Evolutionary conservation across 306 rosid species (phyloP).

Genomic region (Bauhinia variegata): DNA sequence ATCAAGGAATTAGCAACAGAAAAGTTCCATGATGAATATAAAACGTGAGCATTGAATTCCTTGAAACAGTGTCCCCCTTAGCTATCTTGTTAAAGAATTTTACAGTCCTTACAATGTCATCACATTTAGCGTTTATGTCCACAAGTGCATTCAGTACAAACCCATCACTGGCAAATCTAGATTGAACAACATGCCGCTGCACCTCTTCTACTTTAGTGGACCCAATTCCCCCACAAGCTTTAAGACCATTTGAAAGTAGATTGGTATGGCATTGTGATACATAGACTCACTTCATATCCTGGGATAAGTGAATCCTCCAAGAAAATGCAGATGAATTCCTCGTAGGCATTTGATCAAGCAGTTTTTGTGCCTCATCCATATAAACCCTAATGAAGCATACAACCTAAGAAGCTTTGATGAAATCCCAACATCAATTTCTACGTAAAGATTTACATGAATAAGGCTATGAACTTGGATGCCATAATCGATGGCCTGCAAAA

Average conservation of each 20-base stretch:
- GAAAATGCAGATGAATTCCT: conserved; percentile 61
- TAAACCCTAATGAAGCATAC: conserved; percentile 63
- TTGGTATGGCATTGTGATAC: conserved; percentile 82
- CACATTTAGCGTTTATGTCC: conserved; percentile 91
- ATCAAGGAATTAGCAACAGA: conserved; percentile 80
- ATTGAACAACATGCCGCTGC: conserved; percentile 66
- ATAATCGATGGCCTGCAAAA: conserved; percentile 47
- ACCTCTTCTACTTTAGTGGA: conserved; percentile 72
- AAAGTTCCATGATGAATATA: conserved; percentile 73
- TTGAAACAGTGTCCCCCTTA: conserved; percentile 66
- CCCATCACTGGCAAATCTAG: conserved; percentile 55
- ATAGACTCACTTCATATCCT: conserved; percentile 63
- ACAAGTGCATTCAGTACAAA: conserved; percentile 83
- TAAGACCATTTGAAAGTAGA: conserved; percentile 90
- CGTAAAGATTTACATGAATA: conserved; percentile 53
- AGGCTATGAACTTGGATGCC: conserved; percentile 71
- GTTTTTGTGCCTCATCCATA: conserved; percentile 63
- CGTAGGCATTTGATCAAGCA: conserved; percentile 80
- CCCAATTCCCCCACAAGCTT: conserved; percentile 84
- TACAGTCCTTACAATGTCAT: conserved; percentile 80
- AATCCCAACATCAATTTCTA: conserved; percentile 63
- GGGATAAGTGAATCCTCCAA: conserved; percentile 89
- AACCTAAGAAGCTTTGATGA: conserved; percentile 70
- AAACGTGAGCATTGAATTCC: conserved; percentile 84
- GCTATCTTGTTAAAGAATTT: conserved; percentile 63